Evolutionary conservation across 345 rosid species (phyloP).

Genomic region (Citrus inodora): DNA sequence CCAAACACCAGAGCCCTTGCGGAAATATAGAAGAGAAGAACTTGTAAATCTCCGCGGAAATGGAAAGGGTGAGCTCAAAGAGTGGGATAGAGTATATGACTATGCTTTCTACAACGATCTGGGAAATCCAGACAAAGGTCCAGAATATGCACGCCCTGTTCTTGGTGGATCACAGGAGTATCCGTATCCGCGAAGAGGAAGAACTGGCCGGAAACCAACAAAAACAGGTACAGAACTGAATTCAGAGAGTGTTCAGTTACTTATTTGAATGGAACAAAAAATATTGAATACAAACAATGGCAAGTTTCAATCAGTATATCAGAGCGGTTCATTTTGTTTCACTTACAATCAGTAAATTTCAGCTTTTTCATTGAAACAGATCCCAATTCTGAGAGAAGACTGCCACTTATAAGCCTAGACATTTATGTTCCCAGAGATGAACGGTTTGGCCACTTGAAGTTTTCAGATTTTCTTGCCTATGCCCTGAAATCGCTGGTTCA

Average conservation of each 20-base stretch:
- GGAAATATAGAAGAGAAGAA: slow-evolving; percentile 64
- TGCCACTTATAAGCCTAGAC: slow-evolving; percentile 63
- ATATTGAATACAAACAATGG: neutral
- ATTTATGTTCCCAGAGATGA: slow-evolving; percentile 95
- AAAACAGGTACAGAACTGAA: slow-evolving; percentile 46
- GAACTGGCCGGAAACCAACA: slow-evolving; percentile 70
- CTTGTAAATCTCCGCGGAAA: slow-evolving; percentile 63
- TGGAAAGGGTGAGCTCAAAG: slow-evolving; percentile 54
- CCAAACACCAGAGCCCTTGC: slow-evolving; percentile 70
- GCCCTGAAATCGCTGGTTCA: slow-evolving; percentile 67
- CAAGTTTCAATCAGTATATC: neutral
- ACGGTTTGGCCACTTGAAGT: slow-evolving; percentile 68
- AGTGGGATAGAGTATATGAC: slow-evolving; percentile 96
- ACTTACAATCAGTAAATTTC: slow-evolving; percentile 14
- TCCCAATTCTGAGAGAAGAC: slow-evolving; percentile 58
- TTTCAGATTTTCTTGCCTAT: slow-evolving; percentile 85
- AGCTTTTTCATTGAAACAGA: slow-evolving; percentile 32
- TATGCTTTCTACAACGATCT: slow-evolving; percentile 84
- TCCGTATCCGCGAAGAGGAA: slow-evolving; percentile 91
- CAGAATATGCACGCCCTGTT: slow-evolving; percentile 48
- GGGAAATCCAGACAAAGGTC: slow-evolving; percentile 73
- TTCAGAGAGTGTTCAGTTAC: neutral
- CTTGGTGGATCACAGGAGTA: slow-evolving; percentile 64
- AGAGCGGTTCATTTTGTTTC: neutral
- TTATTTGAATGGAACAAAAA: neutral